Evolutionary conservation across 108 stramenopile species (phyloP).

Genomic region (Asterionellopsis glacialis): DNA sequence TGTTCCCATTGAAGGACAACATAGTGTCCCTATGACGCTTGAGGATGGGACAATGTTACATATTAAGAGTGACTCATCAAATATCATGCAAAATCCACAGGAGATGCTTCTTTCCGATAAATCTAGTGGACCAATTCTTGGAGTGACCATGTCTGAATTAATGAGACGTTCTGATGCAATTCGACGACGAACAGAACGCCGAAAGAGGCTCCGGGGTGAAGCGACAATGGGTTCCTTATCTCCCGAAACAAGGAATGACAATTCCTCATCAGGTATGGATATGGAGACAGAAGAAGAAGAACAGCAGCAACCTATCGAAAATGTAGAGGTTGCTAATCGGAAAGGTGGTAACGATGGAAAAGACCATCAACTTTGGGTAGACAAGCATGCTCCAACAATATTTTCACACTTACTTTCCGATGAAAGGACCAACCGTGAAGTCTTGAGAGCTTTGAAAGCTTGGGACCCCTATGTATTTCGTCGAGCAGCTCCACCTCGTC

Average conservation of each 20-base stretch:
- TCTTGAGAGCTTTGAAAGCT: constrained; percentile 75
- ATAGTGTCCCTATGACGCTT: constrained; percentile 24
- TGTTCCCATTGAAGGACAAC: constrained; percentile 17
- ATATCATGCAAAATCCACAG: neutral
- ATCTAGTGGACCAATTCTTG: neutral
- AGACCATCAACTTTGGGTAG: constrained; percentile 70
- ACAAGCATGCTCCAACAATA: constrained; percentile 85
- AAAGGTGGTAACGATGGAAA: neutral
- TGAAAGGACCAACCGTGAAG: constrained; percentile 92
- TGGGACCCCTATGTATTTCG: constrained; percentile 97
- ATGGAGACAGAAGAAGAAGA: neutral
- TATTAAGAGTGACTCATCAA: constrained; percentile 11
- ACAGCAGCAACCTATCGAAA: neutral
- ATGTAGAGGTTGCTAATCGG: constrained; percentile 1
- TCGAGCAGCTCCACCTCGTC: constrained; percentile 50
- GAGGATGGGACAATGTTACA: constrained; percentile 23
- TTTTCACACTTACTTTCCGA: constrained; percentile 90
- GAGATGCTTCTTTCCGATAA: constrained; percentile 1
- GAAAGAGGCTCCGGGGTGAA: too few relatives aligned
- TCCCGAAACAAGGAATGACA: too few relatives aligned
- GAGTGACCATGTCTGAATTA: constrained; percentile 7
- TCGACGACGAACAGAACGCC: too few relatives aligned
- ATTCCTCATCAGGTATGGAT: too few relatives aligned
- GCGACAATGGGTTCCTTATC: too few relatives aligned
- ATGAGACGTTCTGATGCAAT: neutral